Conservation (phyloP, 2,329 filamentous ascomycete species). For the Colletotrichum destructivum region DNA sequence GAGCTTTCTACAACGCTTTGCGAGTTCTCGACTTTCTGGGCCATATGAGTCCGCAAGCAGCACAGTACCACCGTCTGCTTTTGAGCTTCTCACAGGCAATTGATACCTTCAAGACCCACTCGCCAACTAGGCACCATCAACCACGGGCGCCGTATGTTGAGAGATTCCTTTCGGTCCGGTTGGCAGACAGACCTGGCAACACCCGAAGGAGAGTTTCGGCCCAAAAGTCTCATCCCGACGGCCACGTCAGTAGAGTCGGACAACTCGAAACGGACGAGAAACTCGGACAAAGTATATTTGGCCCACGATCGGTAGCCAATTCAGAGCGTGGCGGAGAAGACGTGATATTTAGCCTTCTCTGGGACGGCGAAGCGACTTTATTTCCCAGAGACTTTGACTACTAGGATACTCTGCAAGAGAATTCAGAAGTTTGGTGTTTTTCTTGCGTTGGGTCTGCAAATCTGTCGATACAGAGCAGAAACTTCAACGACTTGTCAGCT, state of each 20-base stretch:
- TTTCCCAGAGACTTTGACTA: background rate
- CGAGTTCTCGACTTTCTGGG: slow-evolving; percentile 3
- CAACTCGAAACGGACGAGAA: background rate
- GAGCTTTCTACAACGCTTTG: slow-evolving; percentile 10
- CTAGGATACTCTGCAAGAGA: too few species aligned
- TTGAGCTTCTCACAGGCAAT: slow-evolving; percentile 23
- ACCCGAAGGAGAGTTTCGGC: background rate
- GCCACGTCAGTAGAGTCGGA: too few species aligned
- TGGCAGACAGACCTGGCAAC: background rate
- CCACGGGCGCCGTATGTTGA: slow-evolving; percentile 3
- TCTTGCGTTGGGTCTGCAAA: background rate
- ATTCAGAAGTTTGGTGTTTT: background rate
- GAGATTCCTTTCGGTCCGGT: slow-evolving; percentile 7
- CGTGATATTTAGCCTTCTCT: slow-evolving; percentile 19
- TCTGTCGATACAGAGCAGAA: background rate
- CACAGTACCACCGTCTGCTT: slow-evolving; percentile 10
- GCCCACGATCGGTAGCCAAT: background rate
- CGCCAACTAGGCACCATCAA: accelerated
- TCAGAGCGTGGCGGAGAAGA: background rate
- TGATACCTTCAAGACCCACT: background rate
- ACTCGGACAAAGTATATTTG: too few species aligned
- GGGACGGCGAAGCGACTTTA: slow-evolving; percentile 3
- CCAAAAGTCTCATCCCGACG: too few species aligned
- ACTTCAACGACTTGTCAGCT: too few species aligned
- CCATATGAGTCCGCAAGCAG: slow-evolving; percentile 1